These are phyloP conservation scores for Colletotrichum sp. DNA, from an alignment of 2,329 filamentous ascomycete genomes.

Conservation along the genomic window DNA sequence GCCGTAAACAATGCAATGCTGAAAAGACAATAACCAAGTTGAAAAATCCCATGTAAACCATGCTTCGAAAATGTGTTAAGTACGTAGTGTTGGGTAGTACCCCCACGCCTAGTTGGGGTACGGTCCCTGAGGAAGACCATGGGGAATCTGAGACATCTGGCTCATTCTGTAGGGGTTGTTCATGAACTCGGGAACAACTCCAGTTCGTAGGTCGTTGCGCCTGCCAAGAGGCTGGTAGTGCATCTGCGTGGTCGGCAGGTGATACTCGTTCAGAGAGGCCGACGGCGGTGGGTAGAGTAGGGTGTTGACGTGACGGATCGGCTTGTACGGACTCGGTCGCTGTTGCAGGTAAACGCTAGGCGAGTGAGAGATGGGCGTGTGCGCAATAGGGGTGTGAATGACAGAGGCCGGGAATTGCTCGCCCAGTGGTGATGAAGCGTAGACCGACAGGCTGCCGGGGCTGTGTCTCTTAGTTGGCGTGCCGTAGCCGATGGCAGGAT, in stretches of 20 bases:
- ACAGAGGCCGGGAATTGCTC: constrained; percentile 61
- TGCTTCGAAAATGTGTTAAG: background rate
- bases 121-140: constrained; percentile 31
- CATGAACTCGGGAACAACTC: constrained; percentile 70
- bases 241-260: constrained; percentile 74
- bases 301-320: constrained; percentile 86
- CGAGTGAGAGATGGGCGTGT: constrained; percentile 77
- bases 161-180: constrained; percentile 5
- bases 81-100: background rate
- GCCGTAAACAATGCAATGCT: constrained; percentile 23
- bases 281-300: constrained; percentile 89
- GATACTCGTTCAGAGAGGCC: constrained; percentile 76
- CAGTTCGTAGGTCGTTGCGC: constrained; percentile 69
- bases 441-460: constrained; percentile 54
- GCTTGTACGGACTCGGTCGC: constrained; percentile 89
- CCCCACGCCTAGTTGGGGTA: constrained; percentile 38
- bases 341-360: constrained; percentile 88
- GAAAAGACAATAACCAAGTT: constrained; percentile 1
- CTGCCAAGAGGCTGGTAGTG: constrained; percentile 82
- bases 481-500: constrained; percentile 43
- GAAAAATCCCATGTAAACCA: background rate
- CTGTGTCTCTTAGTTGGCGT: constrained; percentile 61
- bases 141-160: constrained; percentile 18
- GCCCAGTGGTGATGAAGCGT: constrained; percentile 73
- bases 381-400: constrained; percentile 60